phyloP scores from a whole-genome alignment of 2,329 filamentous ascomycete genomes.

The Didymella sp. region DNA sequence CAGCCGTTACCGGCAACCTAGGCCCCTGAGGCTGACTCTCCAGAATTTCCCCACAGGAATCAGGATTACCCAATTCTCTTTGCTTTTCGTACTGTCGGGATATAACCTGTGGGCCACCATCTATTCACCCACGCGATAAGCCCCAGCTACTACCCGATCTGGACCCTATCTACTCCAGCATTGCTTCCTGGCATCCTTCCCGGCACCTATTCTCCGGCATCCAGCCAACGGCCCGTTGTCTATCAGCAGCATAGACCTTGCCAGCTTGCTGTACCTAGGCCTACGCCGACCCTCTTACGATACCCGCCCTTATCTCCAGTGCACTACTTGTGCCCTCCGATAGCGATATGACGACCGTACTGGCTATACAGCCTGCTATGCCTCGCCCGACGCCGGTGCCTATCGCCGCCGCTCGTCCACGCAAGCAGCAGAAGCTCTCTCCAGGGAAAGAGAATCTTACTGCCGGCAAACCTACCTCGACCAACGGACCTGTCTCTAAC shows the following conservation, averaged over 20 bases:
- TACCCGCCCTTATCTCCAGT: conserved; percentile 39
- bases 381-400: conserved; percentile 54
- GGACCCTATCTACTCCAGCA: conserved; percentile 32
- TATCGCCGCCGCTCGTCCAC: conserved; percentile 55
- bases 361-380: conserved; percentile 56
- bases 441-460: conserved; percentile 54
- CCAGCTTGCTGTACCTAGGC: conserved; percentile 29
- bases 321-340: conserved; percentile 29
- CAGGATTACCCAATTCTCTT: conserved; percentile 31
- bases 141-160: conserved; percentile 38
- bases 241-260: conserved; percentile 34
- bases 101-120: conserved; percentile 33
- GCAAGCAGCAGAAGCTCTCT: conserved; percentile 50
- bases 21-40: conserved; percentile 36
- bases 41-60: conserved; percentile 11
- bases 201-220: conserved; percentile 29
- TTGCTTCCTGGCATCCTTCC: conserved; percentile 26
- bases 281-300: conserved; percentile 30
- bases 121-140: conserved; percentile 50
- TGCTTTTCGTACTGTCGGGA: conserved; percentile 31
- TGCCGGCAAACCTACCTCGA: conserved; percentile 48
- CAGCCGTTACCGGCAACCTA: conserved; percentile 49
- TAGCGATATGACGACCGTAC: conserved; percentile 56
- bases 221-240: conserved; percentile 44
- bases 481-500: conserved; percentile 46